phyloP scores from a whole-genome alignment of 441 rosid genomes.

The Eutrema salsugineum region DNA sequence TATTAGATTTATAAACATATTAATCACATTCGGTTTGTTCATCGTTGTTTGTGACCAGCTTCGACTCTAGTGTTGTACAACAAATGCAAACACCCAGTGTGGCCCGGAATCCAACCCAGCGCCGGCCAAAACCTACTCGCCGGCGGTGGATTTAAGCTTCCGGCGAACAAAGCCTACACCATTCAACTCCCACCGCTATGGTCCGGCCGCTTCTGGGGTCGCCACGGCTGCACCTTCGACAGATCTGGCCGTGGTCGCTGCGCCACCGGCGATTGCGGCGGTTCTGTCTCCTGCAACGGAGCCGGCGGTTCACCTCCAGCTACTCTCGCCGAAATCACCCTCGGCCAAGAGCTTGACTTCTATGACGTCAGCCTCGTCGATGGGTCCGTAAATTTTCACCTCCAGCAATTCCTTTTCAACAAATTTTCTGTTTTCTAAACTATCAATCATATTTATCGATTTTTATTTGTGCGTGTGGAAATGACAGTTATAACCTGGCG shows the following conservation, averaged over 20 bases:
- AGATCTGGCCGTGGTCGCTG: conserved; percentile 67
- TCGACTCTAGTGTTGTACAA: conserved; percentile 62
- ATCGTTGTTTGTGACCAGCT: conserved; percentile 32
- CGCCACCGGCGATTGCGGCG: conserved; percentile 91
- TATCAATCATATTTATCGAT: not conserved
- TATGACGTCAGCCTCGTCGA: conserved; percentile 94
- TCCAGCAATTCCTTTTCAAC: not conserved
- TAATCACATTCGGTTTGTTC: conserved; percentile 1
- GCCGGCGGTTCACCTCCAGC: conserved; percentile 88
- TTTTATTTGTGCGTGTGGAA: too few species aligned
- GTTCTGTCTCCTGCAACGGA: conserved; percentile 77
- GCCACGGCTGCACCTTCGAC: conserved; percentile 86
- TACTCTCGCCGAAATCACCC: conserved; percentile 84
- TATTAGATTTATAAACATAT: too few species aligned
- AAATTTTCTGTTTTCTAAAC: not conserved
- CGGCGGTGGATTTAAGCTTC: conserved; percentile 79
- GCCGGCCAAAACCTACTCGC: conserved; percentile 78
- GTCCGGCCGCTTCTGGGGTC: conserved; percentile 98
- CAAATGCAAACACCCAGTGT: conserved; percentile 79
- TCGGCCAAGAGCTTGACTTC: conserved; percentile 75
- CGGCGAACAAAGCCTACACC: conserved; percentile 55
- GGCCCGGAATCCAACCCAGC: conserved; percentile 95
- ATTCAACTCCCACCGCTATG: conserved; percentile 71
- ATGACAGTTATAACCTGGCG: conserved; percentile 77
- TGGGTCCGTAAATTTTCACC: conserved; percentile 42